Conservation (phyloP, 2,329 filamentous ascomycete genomes). For the Exophiala phaeomuriformis region DNA sequence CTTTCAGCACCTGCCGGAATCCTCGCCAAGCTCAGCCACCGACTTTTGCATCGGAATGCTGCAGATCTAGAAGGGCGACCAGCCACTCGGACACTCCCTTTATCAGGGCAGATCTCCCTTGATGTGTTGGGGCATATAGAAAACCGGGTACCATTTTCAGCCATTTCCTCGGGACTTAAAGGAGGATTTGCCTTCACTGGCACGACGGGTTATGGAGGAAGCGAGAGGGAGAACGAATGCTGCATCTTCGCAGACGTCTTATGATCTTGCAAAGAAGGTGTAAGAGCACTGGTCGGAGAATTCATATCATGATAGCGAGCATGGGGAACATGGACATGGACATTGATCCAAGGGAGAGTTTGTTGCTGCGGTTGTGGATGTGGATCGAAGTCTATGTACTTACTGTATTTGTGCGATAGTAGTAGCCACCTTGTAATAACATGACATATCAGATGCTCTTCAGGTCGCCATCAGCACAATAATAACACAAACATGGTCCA, state of each 20-base stretch:
- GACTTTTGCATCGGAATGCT: background rate
- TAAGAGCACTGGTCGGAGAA: background rate
- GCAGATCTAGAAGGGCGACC: no score
- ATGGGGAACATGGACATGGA: background rate
- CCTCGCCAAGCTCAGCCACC: background rate
- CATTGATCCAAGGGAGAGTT: background rate
- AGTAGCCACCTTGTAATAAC: background rate
- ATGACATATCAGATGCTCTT: background rate
- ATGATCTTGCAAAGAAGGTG: background rate
- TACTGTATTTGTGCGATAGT: background rate
- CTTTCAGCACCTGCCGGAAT: background rate
- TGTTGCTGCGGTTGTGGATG: background rate
- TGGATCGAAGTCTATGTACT: background rate
- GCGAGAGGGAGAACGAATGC: no score
- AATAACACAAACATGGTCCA: background rate
- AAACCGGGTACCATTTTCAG: no score
- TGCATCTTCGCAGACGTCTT: background rate
- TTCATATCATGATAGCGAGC: background rate
- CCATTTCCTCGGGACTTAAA: no score
- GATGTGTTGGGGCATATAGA: background rate
- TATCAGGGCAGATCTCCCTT: background rate
- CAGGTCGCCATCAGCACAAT: background rate
- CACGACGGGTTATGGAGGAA: no score
- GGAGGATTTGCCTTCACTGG: no score
- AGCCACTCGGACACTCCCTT: no score